These are phyloP conservation scores for Brassica rapa DNA, from an alignment of 345 rosid species.

Conservation along the genomic window DNA sequence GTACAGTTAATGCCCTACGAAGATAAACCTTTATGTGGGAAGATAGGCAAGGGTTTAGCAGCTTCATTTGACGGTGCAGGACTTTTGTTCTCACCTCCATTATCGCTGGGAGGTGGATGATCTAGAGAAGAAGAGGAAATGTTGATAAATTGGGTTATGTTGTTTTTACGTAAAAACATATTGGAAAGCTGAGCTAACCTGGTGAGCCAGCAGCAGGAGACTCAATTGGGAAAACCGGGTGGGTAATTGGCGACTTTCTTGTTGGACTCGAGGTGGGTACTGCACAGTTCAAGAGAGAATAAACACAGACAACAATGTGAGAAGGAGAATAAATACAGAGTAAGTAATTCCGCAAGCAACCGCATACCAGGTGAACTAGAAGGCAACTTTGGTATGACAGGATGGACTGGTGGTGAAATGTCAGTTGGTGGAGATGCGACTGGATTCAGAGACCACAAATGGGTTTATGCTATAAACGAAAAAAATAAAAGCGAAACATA, in stretches of 20 bases:
- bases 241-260: constrained; percentile 15
- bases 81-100: constrained; percentile 42
- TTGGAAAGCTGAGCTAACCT: constrained; percentile 31
- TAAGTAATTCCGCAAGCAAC: background rate
- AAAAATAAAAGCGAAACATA: background rate
- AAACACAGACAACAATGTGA: constrained; percentile 6
- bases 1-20: background rate
- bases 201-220: constrained; percentile 34
- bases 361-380: constrained; percentile 47
- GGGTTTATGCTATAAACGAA: background rate
- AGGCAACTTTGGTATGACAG: constrained; percentile 40
- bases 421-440: constrained; percentile 46
- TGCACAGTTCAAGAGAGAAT: constrained; percentile 5
- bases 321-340: background rate
- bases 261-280: constrained; percentile 20
- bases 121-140: constrained; percentile 41
- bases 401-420: constrained; percentile 44
- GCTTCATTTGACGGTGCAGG: constrained; percentile 61
- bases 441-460: constrained; percentile 20
- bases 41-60: constrained; percentile 48
- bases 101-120: constrained; percentile 47
- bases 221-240: constrained; percentile 27
- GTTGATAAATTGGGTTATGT: no score
- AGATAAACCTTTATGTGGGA: constrained; percentile 51
- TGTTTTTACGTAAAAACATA: no score